A percentile compares a stretch with the other conserved stretches of the same genome.
Evolutionary conservation across 345 rosid genomes (phyloP).

Genomic region (Salix udensis): DNA sequence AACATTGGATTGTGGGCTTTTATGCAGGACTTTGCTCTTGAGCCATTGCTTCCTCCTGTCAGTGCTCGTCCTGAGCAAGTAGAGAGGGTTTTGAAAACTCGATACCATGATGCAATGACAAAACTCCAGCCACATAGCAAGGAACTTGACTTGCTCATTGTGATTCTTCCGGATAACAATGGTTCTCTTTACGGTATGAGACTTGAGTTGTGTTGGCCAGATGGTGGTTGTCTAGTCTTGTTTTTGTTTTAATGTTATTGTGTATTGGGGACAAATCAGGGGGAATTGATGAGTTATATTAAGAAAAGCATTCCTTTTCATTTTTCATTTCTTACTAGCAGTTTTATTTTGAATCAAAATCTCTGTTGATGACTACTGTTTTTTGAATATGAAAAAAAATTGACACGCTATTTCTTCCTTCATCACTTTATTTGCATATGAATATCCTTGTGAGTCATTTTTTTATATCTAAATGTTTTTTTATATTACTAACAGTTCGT

Average conservation of each 20-base stretch:
- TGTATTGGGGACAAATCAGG: neutral
- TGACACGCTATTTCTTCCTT: neutral
- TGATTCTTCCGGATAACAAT: constrained; percentile 90
- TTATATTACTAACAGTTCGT: neutral
- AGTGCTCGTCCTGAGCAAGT: constrained; percentile 91
- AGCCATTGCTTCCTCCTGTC: constrained; percentile 64
- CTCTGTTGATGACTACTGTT: neutral
- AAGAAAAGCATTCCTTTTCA: neutral
- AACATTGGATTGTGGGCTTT: constrained; percentile 5
- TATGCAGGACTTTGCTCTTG: constrained; percentile 65
- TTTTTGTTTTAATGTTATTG: neutral
- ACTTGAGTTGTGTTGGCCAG: neutral
- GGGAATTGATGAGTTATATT: neutral
- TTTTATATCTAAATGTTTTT: neutral
- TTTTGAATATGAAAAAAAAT: neutral
- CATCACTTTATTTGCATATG: neutral
- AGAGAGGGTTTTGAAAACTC: constrained; percentile 67
- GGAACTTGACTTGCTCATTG: constrained; percentile 93
- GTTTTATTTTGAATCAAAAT: neutral
- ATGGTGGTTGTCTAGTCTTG: neutral
- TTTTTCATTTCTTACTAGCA: neutral
- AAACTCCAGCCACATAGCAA: constrained; percentile 55
- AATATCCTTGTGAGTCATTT: neutral
- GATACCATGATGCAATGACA: constrained; percentile 81
- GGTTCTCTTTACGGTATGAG: constrained; percentile 90